Conservation (phyloP, 2,329 filamentous ascomycete genomes). For the Calonectria hawksworthii region DNA sequence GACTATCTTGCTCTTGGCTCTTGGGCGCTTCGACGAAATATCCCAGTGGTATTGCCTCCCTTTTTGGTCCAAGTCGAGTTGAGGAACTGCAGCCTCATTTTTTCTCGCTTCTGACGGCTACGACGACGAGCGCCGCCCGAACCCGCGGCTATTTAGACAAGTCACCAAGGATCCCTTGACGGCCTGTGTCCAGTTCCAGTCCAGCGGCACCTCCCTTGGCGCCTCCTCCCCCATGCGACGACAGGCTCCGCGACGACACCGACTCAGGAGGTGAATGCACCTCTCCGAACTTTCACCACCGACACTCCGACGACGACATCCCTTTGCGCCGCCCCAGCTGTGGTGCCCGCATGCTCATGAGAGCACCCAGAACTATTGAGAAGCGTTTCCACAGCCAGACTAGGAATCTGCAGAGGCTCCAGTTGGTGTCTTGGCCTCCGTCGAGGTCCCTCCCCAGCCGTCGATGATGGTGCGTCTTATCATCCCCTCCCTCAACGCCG, state of each 20-base stretch:
- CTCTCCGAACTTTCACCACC: constrained; percentile 43
- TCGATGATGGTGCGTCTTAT: constrained; percentile 65
- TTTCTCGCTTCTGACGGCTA: constrained; percentile 21
- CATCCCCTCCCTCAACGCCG: constrained; percentile 25
- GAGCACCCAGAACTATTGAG: constrained; percentile 41
- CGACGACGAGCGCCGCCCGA: constrained; percentile 24
- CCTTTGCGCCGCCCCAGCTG: constrained; percentile 41
- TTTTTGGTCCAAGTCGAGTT: constrained; percentile 33
- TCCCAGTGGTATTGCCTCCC: constrained; percentile 32
- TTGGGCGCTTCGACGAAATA: constrained; percentile 40
- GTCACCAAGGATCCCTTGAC: constrained; percentile 43
- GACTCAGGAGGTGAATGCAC: constrained; percentile 51
- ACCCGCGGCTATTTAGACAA: constrained; percentile 24
- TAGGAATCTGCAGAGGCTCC: constrained; percentile 45
- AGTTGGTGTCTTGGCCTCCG: constrained; percentile 52
- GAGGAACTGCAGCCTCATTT: constrained; percentile 16
- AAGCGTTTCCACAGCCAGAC: constrained; percentile 43
- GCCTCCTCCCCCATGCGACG: constrained; percentile 51
- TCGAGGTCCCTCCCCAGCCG: constrained; percentile 54
- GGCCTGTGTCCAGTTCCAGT: constrained; percentile 40
- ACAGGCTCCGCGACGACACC: constrained; percentile 48
- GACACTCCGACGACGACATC: constrained; percentile 36
- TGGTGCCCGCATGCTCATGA: constrained; percentile 48
- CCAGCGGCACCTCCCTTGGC: constrained; percentile 44
- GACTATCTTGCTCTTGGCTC: constrained; percentile 45